These are phyloP conservation scores for Aegilops umbellulata DNA, from an alignment of 176 grass and related monocot genomes.

Conservation along the genomic window DNA sequence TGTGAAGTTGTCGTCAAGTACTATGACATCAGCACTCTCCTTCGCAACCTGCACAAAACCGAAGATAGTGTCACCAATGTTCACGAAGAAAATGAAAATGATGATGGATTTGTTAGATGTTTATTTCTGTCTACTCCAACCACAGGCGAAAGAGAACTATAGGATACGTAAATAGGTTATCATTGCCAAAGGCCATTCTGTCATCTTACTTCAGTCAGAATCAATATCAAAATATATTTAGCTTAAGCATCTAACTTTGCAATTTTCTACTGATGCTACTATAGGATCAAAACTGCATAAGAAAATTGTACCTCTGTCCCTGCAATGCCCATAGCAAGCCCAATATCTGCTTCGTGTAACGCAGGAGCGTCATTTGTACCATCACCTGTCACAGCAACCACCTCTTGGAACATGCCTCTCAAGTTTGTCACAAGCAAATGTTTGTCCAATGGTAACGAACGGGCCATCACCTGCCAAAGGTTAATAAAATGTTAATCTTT, in stretches of 20 bases:
- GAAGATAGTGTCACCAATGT: background rate
- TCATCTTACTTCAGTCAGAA: background rate
- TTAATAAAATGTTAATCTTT: constrained; percentile 9
- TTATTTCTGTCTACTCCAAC: background rate
- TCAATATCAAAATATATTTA: background rate
- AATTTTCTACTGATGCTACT: constrained; percentile 21
- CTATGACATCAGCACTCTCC: constrained; percentile 87
- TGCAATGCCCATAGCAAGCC: constrained; percentile 97
- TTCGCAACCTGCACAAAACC: constrained; percentile 62
- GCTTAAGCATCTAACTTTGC: background rate
- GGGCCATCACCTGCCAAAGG: constrained; percentile 82
- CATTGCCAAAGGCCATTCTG: background rate
- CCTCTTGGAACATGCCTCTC: constrained; percentile 71
- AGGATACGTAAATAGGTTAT: background rate
- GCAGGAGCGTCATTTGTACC: constrained; percentile 98
- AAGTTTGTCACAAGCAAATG: constrained; percentile 91
- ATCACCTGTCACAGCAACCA: constrained; percentile 95
- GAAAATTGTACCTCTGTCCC: constrained; percentile 77
- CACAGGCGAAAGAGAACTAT: background rate
- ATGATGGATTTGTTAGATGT: background rate
- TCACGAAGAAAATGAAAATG: background rate
- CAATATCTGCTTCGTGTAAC: constrained; percentile 93
- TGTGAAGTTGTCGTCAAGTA: constrained; percentile 84
- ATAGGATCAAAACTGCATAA: constrained; percentile 6
- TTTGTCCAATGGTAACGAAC: constrained; percentile 91